Percentiles rank a stretch among this genome's conserved stretches.
Evolutionary conservation across 2,329 filamentous ascomycete species (phyloP).

Genomic region (Xylogone sp.): DNA sequence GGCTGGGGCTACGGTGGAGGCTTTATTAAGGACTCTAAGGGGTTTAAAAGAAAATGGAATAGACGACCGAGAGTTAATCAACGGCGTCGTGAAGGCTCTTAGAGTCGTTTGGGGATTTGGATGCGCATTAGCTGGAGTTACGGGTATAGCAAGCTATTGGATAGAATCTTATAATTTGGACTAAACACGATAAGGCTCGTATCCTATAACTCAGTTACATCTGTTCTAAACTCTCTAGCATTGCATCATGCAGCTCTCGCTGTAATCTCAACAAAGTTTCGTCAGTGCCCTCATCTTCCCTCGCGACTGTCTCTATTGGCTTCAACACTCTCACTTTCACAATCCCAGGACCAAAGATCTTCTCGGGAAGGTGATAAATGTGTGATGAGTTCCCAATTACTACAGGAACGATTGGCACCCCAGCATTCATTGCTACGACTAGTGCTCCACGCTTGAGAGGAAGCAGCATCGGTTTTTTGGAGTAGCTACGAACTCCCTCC

Average conservation of each 20-base stretch:
- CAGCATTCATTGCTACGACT: background rate
- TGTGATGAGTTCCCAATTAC: background rate
- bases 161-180: background rate
- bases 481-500: background rate
- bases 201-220: background rate
- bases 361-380: background rate
- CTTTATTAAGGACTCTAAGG: background rate
- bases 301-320: background rate
- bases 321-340: background rate
- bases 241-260: background rate
- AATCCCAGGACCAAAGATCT: background rate
- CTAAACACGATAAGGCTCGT: background rate
- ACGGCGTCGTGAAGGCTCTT: background rate
- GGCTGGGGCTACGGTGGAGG: background rate
- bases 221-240: background rate
- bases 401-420: background rate
- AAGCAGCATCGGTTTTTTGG: background rate
- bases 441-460: background rate
- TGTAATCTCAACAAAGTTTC: background rate
- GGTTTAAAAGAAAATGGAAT: background rate
- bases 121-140: background rate
- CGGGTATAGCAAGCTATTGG: background rate
- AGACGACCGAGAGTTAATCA: background rate
- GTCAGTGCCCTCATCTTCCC: background rate
- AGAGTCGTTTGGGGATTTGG: background rate